Evolutionary conservation across 2,329 filamentous ascomycete species (phyloP), one percentile per base, ranked within the genome.

Genomic region (Colletotrichum aenigma): DNA sequence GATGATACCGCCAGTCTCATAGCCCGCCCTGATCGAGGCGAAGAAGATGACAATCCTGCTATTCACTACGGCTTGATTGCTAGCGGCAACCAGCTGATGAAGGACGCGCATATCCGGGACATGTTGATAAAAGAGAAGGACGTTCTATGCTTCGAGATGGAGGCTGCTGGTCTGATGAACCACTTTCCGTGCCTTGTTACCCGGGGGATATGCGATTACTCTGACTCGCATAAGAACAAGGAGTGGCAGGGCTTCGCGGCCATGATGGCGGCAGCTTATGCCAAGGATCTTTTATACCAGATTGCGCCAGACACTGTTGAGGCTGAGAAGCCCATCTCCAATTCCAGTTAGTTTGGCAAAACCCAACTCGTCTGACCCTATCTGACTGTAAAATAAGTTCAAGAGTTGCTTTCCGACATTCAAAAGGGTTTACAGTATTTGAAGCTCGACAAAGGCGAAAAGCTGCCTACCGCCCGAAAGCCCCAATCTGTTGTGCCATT

Each of bases 401-500:
- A 24, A 24, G 24, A 24, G 24, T 24, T 24, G 24, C 24, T 24
- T 24, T 24, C 24, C 24, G 24, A 24, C 24, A 24, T 24, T 4
- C 24, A 24, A 24, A 24, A 24, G 24, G 24, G 24, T 24, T 24
- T 24, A 24, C 24, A 24, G 24, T 24, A 24, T 24, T 24, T 24
- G 24, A 24, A 24, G 24, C 24, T 24, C 24, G 24, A 24, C 24
- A 24, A 24, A 24, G 24, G 24, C 24, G 24, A 24, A 24, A 24
- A 24, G 24, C 24, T 24, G 24, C 24, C 24, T 24, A 24, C 24
- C 24, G 24, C 24, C 24, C 24, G 24, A 24, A 24, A 24, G 24
- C 24, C 24, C 24, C 24, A 24, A 24, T 24, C 60, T 62, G 16
- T 67, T 3, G 38, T 78, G 24, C 76, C 72, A 13, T 78, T 78